phyloP scores from a whole-genome alignment of 2,329 filamentous ascomycete species.

The Beauveria brongniartii region DNA sequence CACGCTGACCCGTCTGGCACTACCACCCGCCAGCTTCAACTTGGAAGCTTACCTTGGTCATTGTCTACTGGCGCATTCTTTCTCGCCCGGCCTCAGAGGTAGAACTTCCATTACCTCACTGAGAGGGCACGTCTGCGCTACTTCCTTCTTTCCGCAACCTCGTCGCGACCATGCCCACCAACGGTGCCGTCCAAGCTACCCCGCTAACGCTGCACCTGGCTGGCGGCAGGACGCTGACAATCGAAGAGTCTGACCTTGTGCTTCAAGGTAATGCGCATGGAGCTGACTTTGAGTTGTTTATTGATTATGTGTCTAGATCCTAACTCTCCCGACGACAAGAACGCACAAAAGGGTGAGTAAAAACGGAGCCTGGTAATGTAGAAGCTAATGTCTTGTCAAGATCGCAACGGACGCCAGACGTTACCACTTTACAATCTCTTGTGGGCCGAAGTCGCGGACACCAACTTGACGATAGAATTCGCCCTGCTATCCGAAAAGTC shows the following conservation, averaged over 20 bases:
- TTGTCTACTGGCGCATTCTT: neutral
- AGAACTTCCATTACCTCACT: neutral
- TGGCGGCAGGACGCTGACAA: neutral
- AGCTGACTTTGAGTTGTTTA: neutral
- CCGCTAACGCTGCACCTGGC: neutral
- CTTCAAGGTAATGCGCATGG: neutral
- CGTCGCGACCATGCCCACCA: neutral
- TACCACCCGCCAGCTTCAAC: neutral
- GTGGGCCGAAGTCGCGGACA: constrained; percentile 61
- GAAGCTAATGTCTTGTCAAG: constrained; percentile 14
- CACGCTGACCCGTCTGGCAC: neutral
- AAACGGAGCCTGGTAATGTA: neutral
- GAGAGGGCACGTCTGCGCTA: neutral
- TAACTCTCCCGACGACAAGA: neutral
- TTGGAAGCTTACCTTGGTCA: neutral
- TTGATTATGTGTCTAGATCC: neutral
- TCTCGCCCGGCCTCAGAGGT: neutral
- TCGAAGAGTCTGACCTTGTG: constrained; percentile 2
- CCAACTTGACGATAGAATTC: constrained; percentile 63
- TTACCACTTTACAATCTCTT: constrained; percentile 80
- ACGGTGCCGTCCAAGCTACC: neutral
- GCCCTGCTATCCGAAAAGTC: constrained; percentile 53
- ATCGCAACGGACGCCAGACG: constrained; percentile 18
- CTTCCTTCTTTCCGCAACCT: neutral
- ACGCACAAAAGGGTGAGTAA: neutral